These are phyloP conservation scores for Cystobasidiaceae sp. DNA, from an alignment of 1,284 basidiomycete genomes.

Conservation along the genomic window DNA sequence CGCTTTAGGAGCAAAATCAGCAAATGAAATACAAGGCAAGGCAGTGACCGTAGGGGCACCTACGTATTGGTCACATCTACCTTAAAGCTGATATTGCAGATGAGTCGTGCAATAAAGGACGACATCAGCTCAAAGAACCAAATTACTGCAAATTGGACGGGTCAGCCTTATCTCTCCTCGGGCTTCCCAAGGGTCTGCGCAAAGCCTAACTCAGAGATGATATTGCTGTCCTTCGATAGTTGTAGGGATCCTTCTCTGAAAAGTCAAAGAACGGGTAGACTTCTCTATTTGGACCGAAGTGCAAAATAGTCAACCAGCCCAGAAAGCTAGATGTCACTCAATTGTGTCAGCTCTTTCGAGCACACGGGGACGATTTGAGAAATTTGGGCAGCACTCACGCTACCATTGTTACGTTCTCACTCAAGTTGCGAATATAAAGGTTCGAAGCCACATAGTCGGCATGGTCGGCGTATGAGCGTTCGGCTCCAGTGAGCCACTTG, in stretches of 20 bases:
- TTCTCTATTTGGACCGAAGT: conserved; percentile 53
- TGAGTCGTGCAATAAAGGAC: conserved; percentile 50
- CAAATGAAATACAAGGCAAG: not conserved
- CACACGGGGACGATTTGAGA: not conserved
- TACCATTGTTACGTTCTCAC: conserved; percentile 54
- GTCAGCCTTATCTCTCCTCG: not conserved
- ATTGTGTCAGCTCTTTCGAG: not conserved
- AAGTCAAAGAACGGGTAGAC: conserved; percentile 58
- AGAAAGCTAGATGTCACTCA: conserved; percentile 42
- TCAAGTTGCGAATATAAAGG: conserved; percentile 54
- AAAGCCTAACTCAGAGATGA: conserved; percentile 47
- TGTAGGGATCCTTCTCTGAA: conserved; percentile 53
- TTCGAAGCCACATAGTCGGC: conserved; percentile 34
- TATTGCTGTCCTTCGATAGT: conserved; percentile 54
- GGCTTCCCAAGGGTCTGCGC: too few relatives aligned
- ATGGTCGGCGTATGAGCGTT: conserved; percentile 53
- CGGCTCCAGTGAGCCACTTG: conserved; percentile 50
- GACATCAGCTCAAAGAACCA: conserved; percentile 54
- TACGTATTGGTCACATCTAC: conserved; percentile 51
- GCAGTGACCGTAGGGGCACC: not conserved
- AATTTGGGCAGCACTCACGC: not conserved
- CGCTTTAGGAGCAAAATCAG: conserved; percentile 39
- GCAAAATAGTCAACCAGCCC: conserved; percentile 52
- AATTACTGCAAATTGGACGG: conserved; percentile 44
- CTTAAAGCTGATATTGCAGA: conserved; percentile 50